A percentile compares a stretch with the other conserved stretches of the same genome.
These are phyloP conservation scores for Cryptosporidium sp. DNA, from an alignment of 169 alveolate species.

Conservation along the genomic window DNA sequence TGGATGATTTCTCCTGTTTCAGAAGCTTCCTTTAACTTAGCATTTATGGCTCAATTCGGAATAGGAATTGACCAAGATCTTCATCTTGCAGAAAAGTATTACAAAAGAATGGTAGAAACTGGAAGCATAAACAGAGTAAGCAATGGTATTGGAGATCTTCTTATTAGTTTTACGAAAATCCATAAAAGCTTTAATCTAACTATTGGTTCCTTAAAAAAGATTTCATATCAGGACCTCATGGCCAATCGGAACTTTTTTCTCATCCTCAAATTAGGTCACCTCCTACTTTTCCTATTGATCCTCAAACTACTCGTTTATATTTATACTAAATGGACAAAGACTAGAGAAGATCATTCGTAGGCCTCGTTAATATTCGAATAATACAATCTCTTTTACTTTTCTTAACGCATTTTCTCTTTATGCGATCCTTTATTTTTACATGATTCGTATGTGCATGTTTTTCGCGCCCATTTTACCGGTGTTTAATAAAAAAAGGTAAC, in stretches of 20 bases:
- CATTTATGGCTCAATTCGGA: conserved; percentile 63
- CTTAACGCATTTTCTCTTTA: background rate
- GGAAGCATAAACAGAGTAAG: conserved; percentile 37
- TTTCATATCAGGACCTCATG: background rate
- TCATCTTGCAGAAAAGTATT: conserved; percentile 14
- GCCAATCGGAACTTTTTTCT: background rate
- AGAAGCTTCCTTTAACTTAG: conserved; percentile 62
- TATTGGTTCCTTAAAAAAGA: background rate
- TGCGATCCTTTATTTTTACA: background rate
- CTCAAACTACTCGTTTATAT: conserved; percentile 16
- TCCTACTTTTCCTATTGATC: background rate
- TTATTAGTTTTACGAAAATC: background rate
- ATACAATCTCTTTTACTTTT: background rate
- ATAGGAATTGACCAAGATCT: conserved; percentile 51
- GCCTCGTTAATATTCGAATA: background rate
- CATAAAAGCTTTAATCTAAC: background rate
- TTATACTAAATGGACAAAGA: background rate
- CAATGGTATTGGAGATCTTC: conserved; percentile 25
- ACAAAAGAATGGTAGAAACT: conserved; percentile 41
- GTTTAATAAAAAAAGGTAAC: background rate
- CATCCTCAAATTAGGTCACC: conserved; percentile 4
- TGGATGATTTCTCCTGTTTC: conserved; percentile 57
- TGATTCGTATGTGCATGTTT: background rate
- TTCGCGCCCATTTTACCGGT: conserved; percentile 4
- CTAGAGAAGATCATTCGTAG: background rate